Base-by-base conservation (phyloP, 306 rosid species). In the Quercus glauca region DNA sequence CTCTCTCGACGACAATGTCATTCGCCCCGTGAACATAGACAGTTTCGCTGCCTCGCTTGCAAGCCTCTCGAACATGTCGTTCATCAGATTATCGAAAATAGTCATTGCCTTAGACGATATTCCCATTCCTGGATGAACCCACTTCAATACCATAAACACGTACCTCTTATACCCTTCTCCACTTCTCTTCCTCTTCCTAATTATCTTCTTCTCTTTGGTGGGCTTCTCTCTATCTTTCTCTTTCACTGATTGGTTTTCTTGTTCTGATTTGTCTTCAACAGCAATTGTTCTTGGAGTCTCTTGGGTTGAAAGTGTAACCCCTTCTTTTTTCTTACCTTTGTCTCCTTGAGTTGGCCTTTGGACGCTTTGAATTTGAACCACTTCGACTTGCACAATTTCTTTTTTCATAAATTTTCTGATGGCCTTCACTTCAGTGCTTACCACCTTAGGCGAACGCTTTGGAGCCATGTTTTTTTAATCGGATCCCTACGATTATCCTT, bases 1-100 rank as follows among this genome's bases (percentile, higher is more conserved):
- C 79, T 91, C 92, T 83, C 91, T 83, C 0, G 89, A 68, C 0
- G 93, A 78, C 56, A 90, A n/a, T 1, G 94, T 88, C 78, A 58
- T 37, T 28, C 79, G 78, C 9, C 90, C 73, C 0, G 89, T 76
- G 71, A 90, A 87, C 17, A 18, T 79, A 1, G 77, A 77, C 64
- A 94, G 82, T 76, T 37, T 86, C 0, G 89, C 23, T 28, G 97
- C 97, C 58, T 92, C 95, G 37, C 26, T 70, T 1, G 90, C 93
- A 7, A 94, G 82, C 79, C 91, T 86, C 78, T 91, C 95, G 78
- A 92, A 91, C 95, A 94, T 90, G 84, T 94, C 99, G 60, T 69
- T 78, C 97, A 94, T 92, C 60, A 89, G 78, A 60, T 90, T 94
- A 81, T 91, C 89, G 14, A 94, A 19, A 28, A 88, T 28, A 2